Conservation (phyloP, 495 filamentous ascomycete species). For the Neurospora cerealis region DNA sequence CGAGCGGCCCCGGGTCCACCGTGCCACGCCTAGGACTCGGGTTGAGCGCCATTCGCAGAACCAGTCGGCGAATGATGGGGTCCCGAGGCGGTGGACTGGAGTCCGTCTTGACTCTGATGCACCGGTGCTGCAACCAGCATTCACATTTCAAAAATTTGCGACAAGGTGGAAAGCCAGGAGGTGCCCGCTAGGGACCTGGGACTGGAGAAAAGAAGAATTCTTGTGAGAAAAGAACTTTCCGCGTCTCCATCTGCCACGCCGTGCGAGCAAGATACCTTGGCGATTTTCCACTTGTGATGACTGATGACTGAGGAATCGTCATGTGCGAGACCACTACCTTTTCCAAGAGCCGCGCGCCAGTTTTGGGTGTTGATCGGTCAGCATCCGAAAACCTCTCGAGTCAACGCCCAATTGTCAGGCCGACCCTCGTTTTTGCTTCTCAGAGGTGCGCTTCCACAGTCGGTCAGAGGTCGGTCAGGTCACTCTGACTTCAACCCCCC, state of each 20-base stretch:
- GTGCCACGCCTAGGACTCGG: neutral
- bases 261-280: neutral
- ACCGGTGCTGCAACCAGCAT: neutral
- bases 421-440: neutral
- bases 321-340: neutral
- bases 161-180: neutral
- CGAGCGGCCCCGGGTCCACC: neutral
- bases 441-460: neutral
- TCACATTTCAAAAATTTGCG: neutral
- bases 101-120: neutral
- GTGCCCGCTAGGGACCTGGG: neutral
- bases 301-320: neutral
- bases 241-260: neutral
- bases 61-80: neutral
- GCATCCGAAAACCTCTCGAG: neutral
- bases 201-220: neutral
- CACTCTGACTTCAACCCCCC: neutral
- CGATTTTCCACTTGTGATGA: neutral
- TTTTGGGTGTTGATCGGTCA: neutral
- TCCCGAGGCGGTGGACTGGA: neutral
- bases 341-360: neutral
- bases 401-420: neutral
- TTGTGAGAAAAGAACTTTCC: neutral
- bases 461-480: neutral
- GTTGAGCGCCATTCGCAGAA: neutral